Conservation (phyloP, 495 filamentous ascomycete species). For the Baudoinia panamericana region DNA sequence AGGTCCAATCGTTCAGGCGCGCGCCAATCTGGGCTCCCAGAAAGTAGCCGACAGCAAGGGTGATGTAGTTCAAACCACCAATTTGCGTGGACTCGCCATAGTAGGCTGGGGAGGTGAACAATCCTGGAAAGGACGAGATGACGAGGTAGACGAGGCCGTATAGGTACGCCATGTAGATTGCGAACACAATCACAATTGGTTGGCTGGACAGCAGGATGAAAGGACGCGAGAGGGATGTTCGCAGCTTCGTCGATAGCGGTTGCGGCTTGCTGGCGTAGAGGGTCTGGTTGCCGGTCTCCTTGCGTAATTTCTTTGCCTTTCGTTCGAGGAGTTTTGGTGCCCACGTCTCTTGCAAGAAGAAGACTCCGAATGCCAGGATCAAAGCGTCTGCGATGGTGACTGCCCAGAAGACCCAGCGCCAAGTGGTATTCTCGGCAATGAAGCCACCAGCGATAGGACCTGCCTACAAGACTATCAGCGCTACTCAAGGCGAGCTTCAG, state of each 20-base stretch:
- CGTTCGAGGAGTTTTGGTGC: conserved; percentile 45
- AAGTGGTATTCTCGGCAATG: conserved; percentile 53
- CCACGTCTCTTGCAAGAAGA: conserved; percentile 59
- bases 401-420: conserved; percentile 54
- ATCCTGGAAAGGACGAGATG: conserved; percentile 46
- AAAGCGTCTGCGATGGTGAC: conserved; percentile 47
- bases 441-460: conserved; percentile 34
- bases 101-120: conserved; percentile 39
- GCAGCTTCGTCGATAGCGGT: conserved; percentile 18
- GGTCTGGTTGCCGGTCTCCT: conserved; percentile 46
- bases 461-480: conserved; percentile 13
- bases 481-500: conserved; percentile 48
- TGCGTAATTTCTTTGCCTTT: conserved; percentile 42
- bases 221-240: conserved; percentile 27
- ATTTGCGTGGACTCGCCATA: conserved; percentile 22
- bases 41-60: conserved; percentile 28
- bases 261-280: conserved; percentile 46
- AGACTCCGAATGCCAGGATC: conserved; percentile 49
- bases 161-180: conserved; percentile 47
- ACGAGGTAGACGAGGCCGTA: conserved; percentile 58
- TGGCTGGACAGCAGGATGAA: conserved; percentile 34
- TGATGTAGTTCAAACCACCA: conserved; percentile 32
- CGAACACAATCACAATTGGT: conserved; percentile 36
- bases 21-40: conserved; percentile 26
- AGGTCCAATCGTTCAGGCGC: conserved; percentile 41